Conservation (phyloP, 306 rosid species). For the Vicia villosa region DNA sequence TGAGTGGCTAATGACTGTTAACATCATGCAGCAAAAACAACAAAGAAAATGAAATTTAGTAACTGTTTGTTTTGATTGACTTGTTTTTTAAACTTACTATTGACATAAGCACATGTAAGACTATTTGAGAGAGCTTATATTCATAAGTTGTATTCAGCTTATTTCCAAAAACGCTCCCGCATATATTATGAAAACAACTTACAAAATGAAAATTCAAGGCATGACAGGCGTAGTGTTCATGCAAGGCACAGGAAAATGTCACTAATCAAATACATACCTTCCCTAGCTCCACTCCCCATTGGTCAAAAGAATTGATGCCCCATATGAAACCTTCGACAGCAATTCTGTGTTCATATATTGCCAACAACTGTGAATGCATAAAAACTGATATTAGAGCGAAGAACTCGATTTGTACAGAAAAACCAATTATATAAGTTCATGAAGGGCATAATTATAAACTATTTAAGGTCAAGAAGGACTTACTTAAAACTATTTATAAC, state of each 20-base stretch:
- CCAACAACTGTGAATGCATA: conserved; percentile 66
- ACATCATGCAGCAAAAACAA: conserved; percentile 18
- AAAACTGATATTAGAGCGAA: conserved; percentile 35
- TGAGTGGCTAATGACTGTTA: conserved; percentile 83
- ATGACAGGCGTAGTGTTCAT: too few relatives aligned
- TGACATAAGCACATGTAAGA: background rate
- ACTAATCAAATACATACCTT: conserved; percentile 58
- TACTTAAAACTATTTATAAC: background rate
- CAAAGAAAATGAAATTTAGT: conserved; percentile 18
- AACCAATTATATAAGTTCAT: conserved; percentile 19
- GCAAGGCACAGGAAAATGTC: conserved; percentile 10
- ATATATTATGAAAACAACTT: too few relatives aligned
- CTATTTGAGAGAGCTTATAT: background rate
- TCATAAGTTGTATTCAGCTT: background rate
- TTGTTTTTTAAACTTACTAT: background rate
- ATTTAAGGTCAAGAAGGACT: background rate
- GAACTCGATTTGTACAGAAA: conserved; percentile 25
- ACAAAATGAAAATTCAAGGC: too few relatives aligned
- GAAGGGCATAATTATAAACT: background rate
- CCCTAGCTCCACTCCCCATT: conserved; percentile 99
- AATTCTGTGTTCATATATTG: conserved; percentile 92
- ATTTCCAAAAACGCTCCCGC: too few relatives aligned
- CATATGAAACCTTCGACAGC: conserved; percentile 93
- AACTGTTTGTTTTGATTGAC: background rate
- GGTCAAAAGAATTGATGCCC: conserved; percentile 98